phyloP scores from a whole-genome alignment of 805 yeast genomes.

The Ogataea zsoltii region DNA sequence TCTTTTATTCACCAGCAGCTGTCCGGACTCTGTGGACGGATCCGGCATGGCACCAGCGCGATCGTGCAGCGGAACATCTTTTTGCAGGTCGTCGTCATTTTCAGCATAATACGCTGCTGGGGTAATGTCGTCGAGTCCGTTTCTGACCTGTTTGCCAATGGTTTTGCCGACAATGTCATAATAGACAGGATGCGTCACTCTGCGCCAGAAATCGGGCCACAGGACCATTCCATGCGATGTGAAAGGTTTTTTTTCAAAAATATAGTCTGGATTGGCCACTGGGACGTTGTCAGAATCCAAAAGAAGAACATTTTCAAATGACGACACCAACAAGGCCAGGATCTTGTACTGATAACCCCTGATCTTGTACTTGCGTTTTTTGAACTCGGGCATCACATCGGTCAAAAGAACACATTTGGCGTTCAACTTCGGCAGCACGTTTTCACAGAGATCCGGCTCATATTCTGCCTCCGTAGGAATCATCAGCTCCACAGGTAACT shows the following conservation, averaged over 20 bases:
- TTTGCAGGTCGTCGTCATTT: slow-evolving; percentile 10
- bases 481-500: slow-evolving; percentile 50
- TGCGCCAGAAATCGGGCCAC: slow-evolving; percentile 64
- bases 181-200: slow-evolving; percentile 53
- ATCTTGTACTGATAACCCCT: slow-evolving; percentile 51
- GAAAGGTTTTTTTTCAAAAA: slow-evolving; percentile 61
- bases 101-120: slow-evolving; percentile 22
- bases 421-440: slow-evolving; percentile 44
- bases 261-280: slow-evolving; percentile 46
- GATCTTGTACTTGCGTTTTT: slow-evolving; percentile 29
- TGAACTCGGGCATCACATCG: slow-evolving; percentile 47
- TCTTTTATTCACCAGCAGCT: slow-evolving; percentile 48
- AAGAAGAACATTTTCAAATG: slow-evolving; percentile 52
- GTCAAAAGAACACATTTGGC: slow-evolving; percentile 61
- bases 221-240: slow-evolving; percentile 48
- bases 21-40: slow-evolving; percentile 58
- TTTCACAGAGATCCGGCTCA: slow-evolving; percentile 44
- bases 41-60: slow-evolving; percentile 54
- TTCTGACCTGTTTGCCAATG: slow-evolving; percentile 36
- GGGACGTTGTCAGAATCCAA: slow-evolving; percentile 56
- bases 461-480: slow-evolving; percentile 48
- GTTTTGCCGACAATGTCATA: slow-evolving; percentile 45
- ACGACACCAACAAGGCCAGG: slow-evolving; percentile 49
- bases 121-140: slow-evolving; percentile 31
- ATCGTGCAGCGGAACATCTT: slow-evolving; percentile 48